phyloP scores from a whole-genome alignment of 345 rosid genomes.

The Trapa bicornis region DNA sequence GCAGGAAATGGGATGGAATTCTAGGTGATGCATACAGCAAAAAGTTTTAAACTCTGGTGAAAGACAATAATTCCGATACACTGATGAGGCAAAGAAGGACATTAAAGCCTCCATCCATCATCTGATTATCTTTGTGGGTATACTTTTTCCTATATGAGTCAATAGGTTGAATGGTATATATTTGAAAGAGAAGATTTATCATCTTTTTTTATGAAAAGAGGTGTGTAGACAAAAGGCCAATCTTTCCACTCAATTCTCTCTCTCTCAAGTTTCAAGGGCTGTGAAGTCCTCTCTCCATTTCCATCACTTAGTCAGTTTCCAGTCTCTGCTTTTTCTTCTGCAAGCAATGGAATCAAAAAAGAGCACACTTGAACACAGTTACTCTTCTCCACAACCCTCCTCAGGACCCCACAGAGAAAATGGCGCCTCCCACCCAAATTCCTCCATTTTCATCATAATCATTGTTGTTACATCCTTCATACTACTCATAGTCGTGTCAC shows the following conservation, averaged over 20 bases:
- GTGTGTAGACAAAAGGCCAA: background rate
- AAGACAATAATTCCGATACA: conserved; percentile 37
- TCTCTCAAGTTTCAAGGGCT: background rate
- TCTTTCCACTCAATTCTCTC: conserved; percentile 2
- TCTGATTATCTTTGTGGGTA: background rate
- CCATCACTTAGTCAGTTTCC: background rate
- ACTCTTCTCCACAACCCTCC: no score
- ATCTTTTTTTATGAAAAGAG: no score
- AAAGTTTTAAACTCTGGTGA: conserved; percentile 23
- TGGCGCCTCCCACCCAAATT: conserved; percentile 4
- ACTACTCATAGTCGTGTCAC: conserved; percentile 24
- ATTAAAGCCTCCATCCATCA: conserved; percentile 8
- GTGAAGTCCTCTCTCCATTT: conserved; percentile 4
- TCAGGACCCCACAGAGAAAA: background rate
- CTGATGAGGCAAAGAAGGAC: conserved; percentile 32
- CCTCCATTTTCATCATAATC: conserved; percentile 27
- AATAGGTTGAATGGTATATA: background rate
- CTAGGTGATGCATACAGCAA: background rate
- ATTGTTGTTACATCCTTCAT: conserved; percentile 25
- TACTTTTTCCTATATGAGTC: background rate
- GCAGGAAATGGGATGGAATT: no score
- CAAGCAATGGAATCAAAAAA: conserved; percentile 2
- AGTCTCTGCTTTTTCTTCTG: background rate
- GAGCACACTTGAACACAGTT: background rate
- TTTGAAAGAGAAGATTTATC: no score